These are phyloP conservation scores for Termitomyces sp. DNA, from an alignment of 768 basidiomycete species.

Conservation along the genomic window DNA sequence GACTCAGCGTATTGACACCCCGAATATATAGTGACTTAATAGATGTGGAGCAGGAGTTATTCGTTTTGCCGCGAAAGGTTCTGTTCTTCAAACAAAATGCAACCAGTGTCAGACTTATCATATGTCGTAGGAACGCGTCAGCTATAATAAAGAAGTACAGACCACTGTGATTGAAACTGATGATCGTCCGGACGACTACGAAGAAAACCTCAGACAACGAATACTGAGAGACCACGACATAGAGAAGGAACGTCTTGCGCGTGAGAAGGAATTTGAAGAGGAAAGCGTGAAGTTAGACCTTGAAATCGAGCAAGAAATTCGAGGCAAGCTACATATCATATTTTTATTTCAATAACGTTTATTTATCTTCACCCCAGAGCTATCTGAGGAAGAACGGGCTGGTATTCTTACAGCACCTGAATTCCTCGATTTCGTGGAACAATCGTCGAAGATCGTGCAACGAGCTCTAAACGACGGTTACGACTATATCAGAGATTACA, in stretches of 20 bases:
- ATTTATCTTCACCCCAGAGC: conserved; percentile 38
- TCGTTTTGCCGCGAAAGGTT: conserved; percentile 85
- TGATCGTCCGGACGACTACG: conserved; percentile 35
- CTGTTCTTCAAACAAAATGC: conserved; percentile 6
- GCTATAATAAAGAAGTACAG: conserved; percentile 83
- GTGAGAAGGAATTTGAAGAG: conserved; percentile 76
- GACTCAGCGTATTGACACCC: conserved; percentile 51
- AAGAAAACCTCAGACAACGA: conserved; percentile 73
- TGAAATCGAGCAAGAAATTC: conserved; percentile 82
- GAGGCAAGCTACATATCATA: conserved; percentile 40
- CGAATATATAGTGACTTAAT: conserved; percentile 73
- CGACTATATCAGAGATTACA: conserved; percentile 96
- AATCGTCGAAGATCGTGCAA: conserved; percentile 92
- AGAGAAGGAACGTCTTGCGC: conserved; percentile 61
- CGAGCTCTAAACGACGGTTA: conserved; percentile 92
- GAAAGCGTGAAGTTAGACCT: conserved; percentile 79
- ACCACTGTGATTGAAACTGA: conserved; percentile 63
- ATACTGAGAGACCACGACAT: conserved; percentile 61
- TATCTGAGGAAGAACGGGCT: conserved; percentile 80
- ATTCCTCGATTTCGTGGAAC: conserved; percentile 90
- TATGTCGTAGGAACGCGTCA: conserved; percentile 57
- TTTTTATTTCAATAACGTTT: neutral
- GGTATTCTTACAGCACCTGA: conserved; percentile 84
- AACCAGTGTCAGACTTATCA: neutral
- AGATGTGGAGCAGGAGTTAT: conserved; percentile 85